These are phyloP conservation scores for Batkoa obscura DNA, from an alignment of 371 early-diverging fungal species.

Conservation along the genomic window DNA sequence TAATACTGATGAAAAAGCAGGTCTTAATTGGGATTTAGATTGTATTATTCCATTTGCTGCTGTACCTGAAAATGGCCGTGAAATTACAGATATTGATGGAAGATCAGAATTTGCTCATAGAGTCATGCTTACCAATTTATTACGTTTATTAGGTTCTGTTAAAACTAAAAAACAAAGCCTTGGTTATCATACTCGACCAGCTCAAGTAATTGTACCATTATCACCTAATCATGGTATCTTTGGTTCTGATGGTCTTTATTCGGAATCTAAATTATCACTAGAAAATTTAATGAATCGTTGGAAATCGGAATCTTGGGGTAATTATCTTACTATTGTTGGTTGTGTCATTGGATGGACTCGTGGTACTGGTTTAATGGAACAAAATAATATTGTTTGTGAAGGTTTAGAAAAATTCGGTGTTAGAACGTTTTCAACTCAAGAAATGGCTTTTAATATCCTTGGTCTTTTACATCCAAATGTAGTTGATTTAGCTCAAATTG, in stretches of 20 bases:
- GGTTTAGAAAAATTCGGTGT: conserved; percentile 79
- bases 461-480: conserved; percentile 77
- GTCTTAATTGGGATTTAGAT: conserved; percentile 84
- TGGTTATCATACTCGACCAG: conserved; percentile 70
- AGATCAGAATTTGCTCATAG: conserved; percentile 80
- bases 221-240: conserved; percentile 95
- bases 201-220: conserved; percentile 76
- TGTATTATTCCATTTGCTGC: conserved; percentile 91
- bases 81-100: conserved; percentile 68
- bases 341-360: conserved; percentile 96
- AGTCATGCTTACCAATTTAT: conserved; percentile 76
- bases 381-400: conserved; percentile 81
- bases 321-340: conserved; percentile 74
- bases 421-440: conserved; percentile 79
- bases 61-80: conserved; percentile 73
- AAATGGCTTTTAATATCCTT: conserved; percentile 90
- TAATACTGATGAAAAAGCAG: conserved; percentile 44
- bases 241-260: conserved; percentile 84
- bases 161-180: conserved; percentile 62
- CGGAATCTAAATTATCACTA: conserved; percentile 83
- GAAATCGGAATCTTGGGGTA: conserved; percentile 80
- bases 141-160: conserved; percentile 63
- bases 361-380: conserved; percentile 87
- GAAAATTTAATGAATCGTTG: conserved; percentile 86
- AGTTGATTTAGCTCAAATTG: conserved; percentile 50